Conservation (phyloP, 140 eudicot species). For the Anethum foeniculum region DNA sequence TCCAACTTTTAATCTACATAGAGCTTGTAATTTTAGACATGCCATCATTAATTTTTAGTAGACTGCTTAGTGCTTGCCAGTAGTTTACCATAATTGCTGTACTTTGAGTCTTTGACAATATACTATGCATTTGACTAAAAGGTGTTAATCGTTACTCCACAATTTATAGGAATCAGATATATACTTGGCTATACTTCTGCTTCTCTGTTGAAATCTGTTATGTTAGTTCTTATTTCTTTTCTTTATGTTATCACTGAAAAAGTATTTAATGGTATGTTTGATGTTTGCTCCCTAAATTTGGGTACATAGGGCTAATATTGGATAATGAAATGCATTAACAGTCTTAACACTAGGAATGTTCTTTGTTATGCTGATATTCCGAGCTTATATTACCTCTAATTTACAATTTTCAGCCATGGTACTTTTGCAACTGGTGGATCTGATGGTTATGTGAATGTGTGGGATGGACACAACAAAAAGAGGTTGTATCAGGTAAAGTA, state of each 20-base stretch:
- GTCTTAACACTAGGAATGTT: neutral
- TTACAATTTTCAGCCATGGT: slow-evolving; percentile 56
- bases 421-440: slow-evolving; percentile 98
- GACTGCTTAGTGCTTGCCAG: neutral
- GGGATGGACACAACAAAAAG: slow-evolving; percentile 97
- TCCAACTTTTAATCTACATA: neutral
- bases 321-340: neutral
- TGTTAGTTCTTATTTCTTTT: neutral
- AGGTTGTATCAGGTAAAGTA: slow-evolving; percentile 73
- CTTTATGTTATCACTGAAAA: neutral
- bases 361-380: neutral
- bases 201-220: neutral
- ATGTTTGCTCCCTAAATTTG: neutral
- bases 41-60: neutral
- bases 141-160: neutral
- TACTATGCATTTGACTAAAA: neutral
- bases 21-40: neutral
- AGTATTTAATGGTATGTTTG: neutral
- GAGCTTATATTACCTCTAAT: neutral
- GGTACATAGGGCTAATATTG: neutral
- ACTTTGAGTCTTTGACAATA: neutral
- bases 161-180: neutral
- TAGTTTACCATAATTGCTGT: neutral
- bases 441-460: slow-evolving; percentile 87
- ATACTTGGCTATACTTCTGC: neutral